These are phyloP conservation scores for Peronospora tabacina DNA, from an alignment of 352 stramenopile genomes.

Conservation along the genomic window DNA sequence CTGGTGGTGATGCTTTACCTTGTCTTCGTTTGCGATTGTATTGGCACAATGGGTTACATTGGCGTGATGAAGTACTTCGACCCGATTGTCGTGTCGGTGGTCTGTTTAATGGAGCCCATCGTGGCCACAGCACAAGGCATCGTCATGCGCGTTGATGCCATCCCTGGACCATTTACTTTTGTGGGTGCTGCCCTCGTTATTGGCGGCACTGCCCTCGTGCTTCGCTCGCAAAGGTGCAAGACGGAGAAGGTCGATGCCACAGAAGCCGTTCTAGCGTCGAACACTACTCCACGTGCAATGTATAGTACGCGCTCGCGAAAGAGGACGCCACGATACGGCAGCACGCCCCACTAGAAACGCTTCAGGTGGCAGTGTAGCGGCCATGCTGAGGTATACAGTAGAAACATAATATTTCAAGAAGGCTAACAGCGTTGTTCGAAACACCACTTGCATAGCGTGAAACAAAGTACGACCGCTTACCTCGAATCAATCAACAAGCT, in stretches of 20 bases:
- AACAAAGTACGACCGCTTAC: background rate
- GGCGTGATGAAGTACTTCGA: slow-evolving; percentile 92
- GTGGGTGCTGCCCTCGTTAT: slow-evolving; percentile 68
- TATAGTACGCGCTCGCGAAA: slow-evolving; percentile 55
- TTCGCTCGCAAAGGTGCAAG: slow-evolving; percentile 67
- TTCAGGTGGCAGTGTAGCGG: background rate
- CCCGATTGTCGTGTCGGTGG: slow-evolving; percentile 82
- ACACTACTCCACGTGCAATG: slow-evolving; percentile 50
- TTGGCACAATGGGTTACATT: slow-evolving; percentile 87
- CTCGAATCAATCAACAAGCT: slow-evolving; percentile 31
- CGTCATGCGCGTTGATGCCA: slow-evolving; percentile 53
- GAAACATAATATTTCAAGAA: slow-evolving; percentile 1
- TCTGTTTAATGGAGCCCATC: slow-evolving; percentile 84
- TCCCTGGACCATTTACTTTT: slow-evolving; percentile 69
- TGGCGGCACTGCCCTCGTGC: slow-evolving; percentile 68
- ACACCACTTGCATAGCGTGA: background rate
- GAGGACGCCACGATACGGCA: slow-evolving; percentile 44
- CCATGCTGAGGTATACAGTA: slow-evolving; percentile 14
- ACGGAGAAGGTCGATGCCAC: slow-evolving; percentile 79
- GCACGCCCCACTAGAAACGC: slow-evolving; percentile 18
- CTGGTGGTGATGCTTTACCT: slow-evolving; percentile 76
- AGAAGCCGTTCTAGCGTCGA: slow-evolving; percentile 49
- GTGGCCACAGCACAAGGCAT: slow-evolving; percentile 74
- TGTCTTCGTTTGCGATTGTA: slow-evolving; percentile 80
- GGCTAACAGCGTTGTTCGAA: background rate